Evolutionary conservation across 2,329 filamentous ascomycete genomes (phyloP).

Genomic region (Aspergillus pseudoterreus): DNA sequence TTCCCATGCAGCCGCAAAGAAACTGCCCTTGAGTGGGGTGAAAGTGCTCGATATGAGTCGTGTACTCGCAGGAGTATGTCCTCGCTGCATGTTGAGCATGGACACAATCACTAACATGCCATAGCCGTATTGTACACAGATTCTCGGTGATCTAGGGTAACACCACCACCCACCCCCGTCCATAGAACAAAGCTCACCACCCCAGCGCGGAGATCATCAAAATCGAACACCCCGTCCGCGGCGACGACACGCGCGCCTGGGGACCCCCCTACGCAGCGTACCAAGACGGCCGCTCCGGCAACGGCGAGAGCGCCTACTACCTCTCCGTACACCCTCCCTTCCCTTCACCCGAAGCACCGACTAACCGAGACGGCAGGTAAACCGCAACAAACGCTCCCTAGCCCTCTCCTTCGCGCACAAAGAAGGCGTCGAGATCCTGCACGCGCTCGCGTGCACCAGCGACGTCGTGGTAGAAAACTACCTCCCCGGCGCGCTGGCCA

Average conservation of each 20-base stretch:
- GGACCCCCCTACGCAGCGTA: slow-evolving; percentile 90
- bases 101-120: background rate
- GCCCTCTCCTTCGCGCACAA: slow-evolving; percentile 85
- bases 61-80: slow-evolving; percentile 6
- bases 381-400: slow-evolving; percentile 94
- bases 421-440: slow-evolving; percentile 78
- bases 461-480: slow-evolving; percentile 98
- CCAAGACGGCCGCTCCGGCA: slow-evolving; percentile 53
- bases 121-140: slow-evolving; percentile 2
- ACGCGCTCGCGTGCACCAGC: slow-evolving; percentile 70
- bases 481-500: slow-evolving; percentile 80
- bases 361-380: slow-evolving; percentile 57
- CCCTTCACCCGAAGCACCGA: background rate
- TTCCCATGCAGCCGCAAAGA: slow-evolving; percentile 3
- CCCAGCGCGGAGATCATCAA: slow-evolving; percentile 91
- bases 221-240: slow-evolving; percentile 85
- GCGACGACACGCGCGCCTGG: slow-evolving; percentile 94
- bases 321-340: slow-evolving; percentile 58
- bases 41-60: slow-evolving; percentile 13
- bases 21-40: slow-evolving; percentile 8
- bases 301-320: slow-evolving; percentile 93
- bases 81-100: background rate
- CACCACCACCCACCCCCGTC: background rate
- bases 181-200: background rate
- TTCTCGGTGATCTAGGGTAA: slow-evolving; percentile 1